A percentile compares a stretch with the other conserved stretches of the same genome.
These are phyloP conservation scores for Cyamopsis tetragonoloba DNA, from an alignment of 306 rosid genomes.

Conservation along the genomic window DNA sequence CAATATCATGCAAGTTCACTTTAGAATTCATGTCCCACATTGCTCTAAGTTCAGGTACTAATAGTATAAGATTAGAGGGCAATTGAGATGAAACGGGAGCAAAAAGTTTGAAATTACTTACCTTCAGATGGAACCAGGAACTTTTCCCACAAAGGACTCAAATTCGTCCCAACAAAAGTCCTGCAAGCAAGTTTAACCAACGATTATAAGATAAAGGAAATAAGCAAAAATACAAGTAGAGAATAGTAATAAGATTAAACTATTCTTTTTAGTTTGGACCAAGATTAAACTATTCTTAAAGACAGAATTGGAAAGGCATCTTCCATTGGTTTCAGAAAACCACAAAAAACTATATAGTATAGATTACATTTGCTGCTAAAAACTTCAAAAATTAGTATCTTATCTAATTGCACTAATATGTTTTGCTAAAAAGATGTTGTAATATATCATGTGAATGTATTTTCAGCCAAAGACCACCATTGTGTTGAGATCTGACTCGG, in stretches of 20 bases:
- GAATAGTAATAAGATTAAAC: not conserved
- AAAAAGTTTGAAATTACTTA: slow-evolving; percentile 23
- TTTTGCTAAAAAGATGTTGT: not conserved
- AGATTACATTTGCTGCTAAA: slow-evolving; percentile 1
- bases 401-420: not conserved
- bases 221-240: not conserved
- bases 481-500: not conserved
- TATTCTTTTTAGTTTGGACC: no score
- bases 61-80: not conserved
- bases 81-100: not conserved
- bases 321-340: not conserved
- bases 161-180: slow-evolving; percentile 92
- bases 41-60: slow-evolving; percentile 6
- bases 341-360: not conserved
- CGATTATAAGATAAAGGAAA: not conserved
- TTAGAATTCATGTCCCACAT: not conserved
- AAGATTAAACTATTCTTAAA: slow-evolving; percentile 2
- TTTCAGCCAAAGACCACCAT: not conserved
- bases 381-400: not conserved
- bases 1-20: not conserved
- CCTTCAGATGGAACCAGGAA: slow-evolving; percentile 75
- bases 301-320: not conserved
- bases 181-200: slow-evolving; percentile 46
- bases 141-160: slow-evolving; percentile 77
- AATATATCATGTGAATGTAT: not conserved